Base-by-base conservation (phyloP, 345 rosid species). In the Dimocarpus longan region DNA sequence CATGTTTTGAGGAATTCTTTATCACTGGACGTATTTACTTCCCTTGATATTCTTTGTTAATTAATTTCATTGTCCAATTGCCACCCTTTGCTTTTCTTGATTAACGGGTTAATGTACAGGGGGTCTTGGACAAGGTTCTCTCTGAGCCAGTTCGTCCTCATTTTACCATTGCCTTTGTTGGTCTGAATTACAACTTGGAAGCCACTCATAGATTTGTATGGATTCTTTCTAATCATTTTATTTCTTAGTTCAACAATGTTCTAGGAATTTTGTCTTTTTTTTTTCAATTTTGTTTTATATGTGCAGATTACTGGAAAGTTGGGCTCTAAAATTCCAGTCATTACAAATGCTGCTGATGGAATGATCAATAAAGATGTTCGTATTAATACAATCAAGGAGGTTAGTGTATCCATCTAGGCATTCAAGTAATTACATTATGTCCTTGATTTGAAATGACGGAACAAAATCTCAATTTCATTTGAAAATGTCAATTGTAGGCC, bases 91-190 rank as follows among this genome's bases (percentile, higher is more conserved):
- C 37, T 32, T 32, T 32, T 32, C 37, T 32, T 68, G 80, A 43
- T 71, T n/a, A 60, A 66, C 68, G 91, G 92, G 78, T 65, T 71
- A 95, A 91, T 70, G 76, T 84, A 73, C 74, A 80, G 62, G 93
- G 91, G 84, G 92, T 89, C 54, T 66, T 90, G 63, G 93, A 90
- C 13, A 86, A 90, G 83, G 92, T 86, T 74, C 86, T 92, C 12
- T 84, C 91, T 1, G 77, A 87, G 28, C 95, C 97, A 0, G 88
- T 92, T 64, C 80, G 88, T 56, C 95, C 95, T 7, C 84, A 90
- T 76, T 92, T 92, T 73, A 86, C 77, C 5, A 83, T 88, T 16
- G 91, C 90, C 15, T 84, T 80, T 37, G 71, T 88, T 71, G 83
- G 88, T 40, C 54, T 71, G 67, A 69, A 52, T 8, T 76, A 73